Base-by-base conservation (phyloP, 495 filamentous ascomycete genomes). In the Neurospora hispaniola region DNA sequence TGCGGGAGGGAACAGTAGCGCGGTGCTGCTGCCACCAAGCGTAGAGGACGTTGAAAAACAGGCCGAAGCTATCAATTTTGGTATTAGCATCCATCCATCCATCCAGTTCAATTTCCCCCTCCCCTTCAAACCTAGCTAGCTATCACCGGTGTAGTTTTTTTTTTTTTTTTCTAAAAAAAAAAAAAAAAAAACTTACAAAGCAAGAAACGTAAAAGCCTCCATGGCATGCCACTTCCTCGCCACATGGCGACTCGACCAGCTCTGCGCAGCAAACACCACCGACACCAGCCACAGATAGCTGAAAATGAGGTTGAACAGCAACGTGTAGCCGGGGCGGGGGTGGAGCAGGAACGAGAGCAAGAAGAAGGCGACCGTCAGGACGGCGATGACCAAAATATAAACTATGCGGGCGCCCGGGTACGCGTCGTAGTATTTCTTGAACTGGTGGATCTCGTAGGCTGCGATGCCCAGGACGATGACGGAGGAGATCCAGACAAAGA, bases 281-380 rank as follows among this genome's bases (percentile, higher is more conserved):
- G 85, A 81, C 14, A 88, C 89, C 71, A 90, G 82, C 89, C 89
- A 90, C 41, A 90, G 86, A 74, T 90, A 89, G 3, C 88, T 89
- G 80, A 90, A 90, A 75, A 90, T 80, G 39, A 89, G 75, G 76
- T 89, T 88, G 78, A 90, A 88, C 1, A 83, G 72, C 35, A 89
- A 79, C 44, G 87, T 79, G 40, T 83, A 84, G 5, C 81, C 82
- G 3, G 85, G 83, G 72, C 84, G 79, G 71, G 85, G 83, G 35
- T 84, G 84, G 35, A 89, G 85, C 71, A 89, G 74, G 78, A 90
- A 88, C 5, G 87, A 84, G 8, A 84, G 80, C 5, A 89, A 76
- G 83, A 88, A 90, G 81, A 89, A 88, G 72, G 82, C 84, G 38
- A 88, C 85, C 0, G 88, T 89, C 10, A 89, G 74, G 46, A 84